Evolutionary conservation across 495 filamentous ascomycete genomes (phyloP).

Genomic region (Viridothelium virens): DNA sequence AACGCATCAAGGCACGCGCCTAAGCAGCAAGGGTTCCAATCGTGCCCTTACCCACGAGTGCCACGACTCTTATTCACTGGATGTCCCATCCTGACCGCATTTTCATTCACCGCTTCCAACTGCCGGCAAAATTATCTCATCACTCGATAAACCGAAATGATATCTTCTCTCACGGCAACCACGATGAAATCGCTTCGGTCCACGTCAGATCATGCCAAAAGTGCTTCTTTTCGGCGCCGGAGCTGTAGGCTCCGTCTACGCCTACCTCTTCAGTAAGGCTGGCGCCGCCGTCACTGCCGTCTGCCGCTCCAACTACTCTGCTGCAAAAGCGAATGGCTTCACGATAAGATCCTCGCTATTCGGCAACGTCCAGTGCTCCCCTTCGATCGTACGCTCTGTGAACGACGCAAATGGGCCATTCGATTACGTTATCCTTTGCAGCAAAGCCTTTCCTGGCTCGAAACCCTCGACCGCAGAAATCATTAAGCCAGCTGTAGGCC

Average conservation of each 20-base stretch:
- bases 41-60: neutral
- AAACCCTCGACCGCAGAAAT: conserved; percentile 34
- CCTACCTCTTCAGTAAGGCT: conserved; percentile 41
- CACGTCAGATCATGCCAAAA: conserved; percentile 14
- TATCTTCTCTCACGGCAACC: neutral
- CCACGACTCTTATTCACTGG: too few species aligned
- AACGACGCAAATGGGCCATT: conserved; percentile 37
- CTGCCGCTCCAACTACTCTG: conserved; percentile 50
- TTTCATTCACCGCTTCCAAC: neutral
- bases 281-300: conserved; percentile 42
- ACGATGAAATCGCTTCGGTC: neutral
- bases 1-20: neutral
- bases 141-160: neutral
- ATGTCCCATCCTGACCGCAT: neutral
- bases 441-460: conserved; percentile 34
- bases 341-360: conserved; percentile 43
- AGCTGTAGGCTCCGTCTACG: conserved; percentile 45
- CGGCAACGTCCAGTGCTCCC: conserved; percentile 36
- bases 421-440: conserved; percentile 48
- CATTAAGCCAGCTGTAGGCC: conserved; percentile 39
- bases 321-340: conserved; percentile 43
- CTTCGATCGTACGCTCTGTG: conserved; percentile 37
- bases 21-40: neutral
- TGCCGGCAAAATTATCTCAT: conserved; percentile 1
- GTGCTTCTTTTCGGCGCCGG: conserved; percentile 48